Conservation (phyloP, 129 eudicot species). For the Solidago caesia region DNA sequence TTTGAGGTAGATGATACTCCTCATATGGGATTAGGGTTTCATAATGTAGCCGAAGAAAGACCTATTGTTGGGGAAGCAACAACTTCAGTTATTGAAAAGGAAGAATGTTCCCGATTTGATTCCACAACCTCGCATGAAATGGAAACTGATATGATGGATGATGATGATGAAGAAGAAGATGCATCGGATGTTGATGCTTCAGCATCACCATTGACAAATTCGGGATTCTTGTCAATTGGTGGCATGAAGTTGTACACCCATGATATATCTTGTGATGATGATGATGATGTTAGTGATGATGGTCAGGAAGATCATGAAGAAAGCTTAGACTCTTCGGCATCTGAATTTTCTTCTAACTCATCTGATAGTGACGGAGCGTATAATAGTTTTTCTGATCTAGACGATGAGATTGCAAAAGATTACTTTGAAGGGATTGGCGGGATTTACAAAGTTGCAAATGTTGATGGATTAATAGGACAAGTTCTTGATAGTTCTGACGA, state of each 20-base stretch:
- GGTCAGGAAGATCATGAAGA: conserved; percentile 35
- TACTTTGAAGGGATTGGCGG: conserved; percentile 94
- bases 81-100: conserved; percentile 37
- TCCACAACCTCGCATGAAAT: conserved; percentile 30
- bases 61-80: conserved; percentile 31
- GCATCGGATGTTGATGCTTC: conserved; percentile 41
- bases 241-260: conserved; percentile 74
- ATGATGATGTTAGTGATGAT: conserved; percentile 16
- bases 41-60: conserved; percentile 42
- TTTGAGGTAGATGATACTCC: conserved; percentile 59
- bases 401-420: conserved; percentile 81
- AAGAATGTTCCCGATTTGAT: conserved; percentile 29
- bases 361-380: conserved; percentile 70
- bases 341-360: conserved; percentile 52
- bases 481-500: conserved; percentile 41
- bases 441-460: conserved; percentile 44
- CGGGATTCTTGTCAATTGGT: conserved; percentile 75
- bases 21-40: conserved; percentile 79
- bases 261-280: conserved; percentile 61
- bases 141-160: conserved; percentile 37
- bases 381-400: conserved; percentile 63
- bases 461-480: conserved; percentile 54
- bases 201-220: conserved; percentile 48
- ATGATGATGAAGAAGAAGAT: conserved; percentile 25
- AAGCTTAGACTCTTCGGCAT: conserved; percentile 51